These are phyloP conservation scores for Pseudogymnoascus sp. DNA, from an alignment of 2,329 filamentous ascomycete species.

Conservation along the genomic window DNA sequence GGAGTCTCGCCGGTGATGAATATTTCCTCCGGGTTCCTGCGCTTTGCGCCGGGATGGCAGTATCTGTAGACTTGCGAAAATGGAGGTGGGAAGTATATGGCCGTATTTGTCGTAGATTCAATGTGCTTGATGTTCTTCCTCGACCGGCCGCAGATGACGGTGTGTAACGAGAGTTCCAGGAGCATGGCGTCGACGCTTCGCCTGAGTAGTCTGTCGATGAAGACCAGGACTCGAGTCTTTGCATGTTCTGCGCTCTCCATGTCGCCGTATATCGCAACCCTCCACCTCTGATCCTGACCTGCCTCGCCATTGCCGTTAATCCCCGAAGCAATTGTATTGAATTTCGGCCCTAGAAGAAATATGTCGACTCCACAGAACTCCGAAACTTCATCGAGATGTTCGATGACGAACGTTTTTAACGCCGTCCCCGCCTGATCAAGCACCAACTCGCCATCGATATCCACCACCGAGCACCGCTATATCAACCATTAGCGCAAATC, in stretches of 20 bases:
- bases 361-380: conserved; percentile 90
- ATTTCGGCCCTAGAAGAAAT: conserved; percentile 86
- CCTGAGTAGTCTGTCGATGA: conserved; percentile 86
- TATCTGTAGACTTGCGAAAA: conserved; percentile 91
- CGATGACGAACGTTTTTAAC: conserved; percentile 67
- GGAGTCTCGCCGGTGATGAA: conserved; percentile 88
- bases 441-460: conserved; percentile 85
- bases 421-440: conserved; percentile 61
- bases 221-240: conserved; percentile 90
- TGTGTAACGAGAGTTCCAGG: conserved; percentile 81
- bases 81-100: conserved; percentile 94
- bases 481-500: conserved; percentile 16
- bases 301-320: conserved; percentile 69
- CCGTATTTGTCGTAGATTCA: conserved; percentile 88
- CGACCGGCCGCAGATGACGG: conserved; percentile 83
- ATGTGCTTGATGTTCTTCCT: conserved; percentile 97
- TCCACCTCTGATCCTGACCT: conserved; percentile 77
- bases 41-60: conserved; percentile 69
- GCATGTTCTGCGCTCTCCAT: conserved; percentile 93
- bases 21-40: conserved; percentile 79
- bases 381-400: conserved; percentile 80
- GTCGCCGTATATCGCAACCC: conserved; percentile 91
- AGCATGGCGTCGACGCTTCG: conserved; percentile 70
- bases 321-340: conserved; percentile 66
- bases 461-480: conserved; percentile 85